Evolutionary conservation across 208 protist genomes (phyloP).

Genomic region (Leishmania guyanensis): DNA sequence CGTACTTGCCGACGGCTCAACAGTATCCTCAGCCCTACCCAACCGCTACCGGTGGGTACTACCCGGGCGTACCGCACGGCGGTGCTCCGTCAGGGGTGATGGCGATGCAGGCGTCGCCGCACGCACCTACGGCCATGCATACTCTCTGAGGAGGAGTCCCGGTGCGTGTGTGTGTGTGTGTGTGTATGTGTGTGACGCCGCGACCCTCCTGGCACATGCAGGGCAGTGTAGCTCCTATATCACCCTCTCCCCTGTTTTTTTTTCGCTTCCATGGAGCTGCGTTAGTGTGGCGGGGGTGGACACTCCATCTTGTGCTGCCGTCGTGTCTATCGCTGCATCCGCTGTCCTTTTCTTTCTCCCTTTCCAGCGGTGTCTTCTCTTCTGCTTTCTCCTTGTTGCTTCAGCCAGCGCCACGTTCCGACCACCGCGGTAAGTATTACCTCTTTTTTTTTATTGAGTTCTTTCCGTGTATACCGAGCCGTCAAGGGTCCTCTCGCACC

Average conservation of each 20-base stretch:
- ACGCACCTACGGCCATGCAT: constrained; percentile 16
- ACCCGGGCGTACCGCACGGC: constrained; percentile 2
- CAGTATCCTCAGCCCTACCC: constrained; percentile 4
- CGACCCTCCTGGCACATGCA: not conserved
- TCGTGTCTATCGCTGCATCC: not conserved
- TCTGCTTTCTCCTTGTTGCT: not conserved
- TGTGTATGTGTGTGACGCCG: not conserved
- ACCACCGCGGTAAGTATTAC: not conserved
- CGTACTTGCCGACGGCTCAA: not conserved
- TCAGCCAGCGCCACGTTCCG: not conserved
- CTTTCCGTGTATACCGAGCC: not conserved
- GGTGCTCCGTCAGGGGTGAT: not conserved
- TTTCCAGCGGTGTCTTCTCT: not conserved
- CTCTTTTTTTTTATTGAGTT: not conserved
- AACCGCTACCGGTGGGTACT: not conserved
- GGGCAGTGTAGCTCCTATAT: not conserved
- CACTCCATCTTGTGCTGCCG: not conserved
- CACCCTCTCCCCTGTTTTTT: not conserved
- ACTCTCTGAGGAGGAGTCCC: not conserved
- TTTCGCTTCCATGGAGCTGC: not conserved
- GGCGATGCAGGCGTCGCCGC: constrained; percentile 12
- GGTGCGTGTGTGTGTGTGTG: not conserved
- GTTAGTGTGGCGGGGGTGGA: not conserved
- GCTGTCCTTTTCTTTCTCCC: not conserved
- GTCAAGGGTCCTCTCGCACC: not conserved